Base-by-base conservation (phyloP, 192 early-diverging fungal genomes). In the Coemansia brasiliensis region DNA sequence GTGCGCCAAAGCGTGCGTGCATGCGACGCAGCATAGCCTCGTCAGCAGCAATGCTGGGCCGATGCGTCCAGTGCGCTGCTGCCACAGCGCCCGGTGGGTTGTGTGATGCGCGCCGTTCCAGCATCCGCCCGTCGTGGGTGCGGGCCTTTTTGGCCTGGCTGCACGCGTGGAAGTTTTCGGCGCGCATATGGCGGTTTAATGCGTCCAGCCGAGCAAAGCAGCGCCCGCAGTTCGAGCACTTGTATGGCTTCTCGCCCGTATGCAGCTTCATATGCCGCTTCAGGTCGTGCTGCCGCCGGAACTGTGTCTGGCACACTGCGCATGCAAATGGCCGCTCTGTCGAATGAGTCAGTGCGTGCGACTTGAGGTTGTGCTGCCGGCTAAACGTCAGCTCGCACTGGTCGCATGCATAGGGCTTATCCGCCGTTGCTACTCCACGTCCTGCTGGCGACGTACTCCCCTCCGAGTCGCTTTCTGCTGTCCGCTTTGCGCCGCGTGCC, bases 231-330 rank as follows among this genome's bases (percentile, higher is more conserved):
- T 84, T 80, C 4, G 74, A 69, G 63, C 91, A 93, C 8, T 81
- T 83, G 71, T 86, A 85, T 0, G 91, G 91, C 54, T 85, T 80
- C 52, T 88, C 87, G 32, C 91, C 91, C 3, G 89, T 85, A 58
- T 93, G 91, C 25, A 90, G 67, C 57, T 88, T 86, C 72, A 88
- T 85, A 52, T 92, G 90, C 27, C 94, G 85, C 69, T 92, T 95
- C 39, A 94, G 82, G 74, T 97, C 94, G 67, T 97, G 93, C 52
- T 92, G 88, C 13, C 94, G 83, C 18, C 92, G 87, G 81, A 97
- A 97, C 9, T 83, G 74, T 26, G 85, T 81, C 2, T 85, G 76
- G 73, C 94, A 97, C 43, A 82, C 74, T 26, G 77, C 63, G 79
- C 85, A 87, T 21, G 70, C 66, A 65, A 82, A 89, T 22, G 90